A percentile compares a stretch with the other conserved stretches of the same genome.
These are phyloP conservation scores for Eucalyptus erythrocorys DNA, from an alignment of 345 rosid species.

Conservation along the genomic window DNA sequence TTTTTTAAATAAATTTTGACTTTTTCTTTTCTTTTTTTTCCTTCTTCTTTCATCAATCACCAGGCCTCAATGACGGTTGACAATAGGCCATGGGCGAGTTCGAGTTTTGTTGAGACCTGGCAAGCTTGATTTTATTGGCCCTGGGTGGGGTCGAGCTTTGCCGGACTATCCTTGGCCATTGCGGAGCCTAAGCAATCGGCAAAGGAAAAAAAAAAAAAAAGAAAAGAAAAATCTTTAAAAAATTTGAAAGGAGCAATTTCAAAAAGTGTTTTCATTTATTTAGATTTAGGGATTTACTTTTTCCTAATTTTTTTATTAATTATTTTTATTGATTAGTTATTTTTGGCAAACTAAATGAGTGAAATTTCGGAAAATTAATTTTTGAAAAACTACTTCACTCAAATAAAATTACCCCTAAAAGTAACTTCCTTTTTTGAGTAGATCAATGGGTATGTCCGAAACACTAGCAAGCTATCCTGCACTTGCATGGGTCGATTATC, in stretches of 20 bases:
- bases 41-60: no score
- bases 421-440: not conserved
- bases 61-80: not conserved
- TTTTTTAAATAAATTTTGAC: no score
- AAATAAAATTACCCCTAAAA: not conserved
- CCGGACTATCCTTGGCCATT: rapidly evolving
- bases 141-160: not conserved
- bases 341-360: rapidly evolving
- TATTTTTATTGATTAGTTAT: no score
- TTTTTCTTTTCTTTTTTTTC: no score
- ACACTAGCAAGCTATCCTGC: not conserved
- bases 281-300: no score
- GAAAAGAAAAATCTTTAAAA: no score
- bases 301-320: no score
- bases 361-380: no score
- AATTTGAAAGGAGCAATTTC: not conserved
- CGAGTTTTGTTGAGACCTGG: not conserved
- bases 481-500: not conserved
- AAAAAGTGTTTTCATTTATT: not conserved
- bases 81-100: not conserved
- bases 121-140: not conserved
- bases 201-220: no score
- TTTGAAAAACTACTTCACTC: not conserved
- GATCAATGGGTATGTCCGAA: not conserved
- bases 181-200: rapidly evolving